Percentiles rank a stretch among this genome's conserved stretches.
Conservation (phyloP, 2,329 filamentous ascomycete species). For the Trichoderma semiorbis region DNA sequence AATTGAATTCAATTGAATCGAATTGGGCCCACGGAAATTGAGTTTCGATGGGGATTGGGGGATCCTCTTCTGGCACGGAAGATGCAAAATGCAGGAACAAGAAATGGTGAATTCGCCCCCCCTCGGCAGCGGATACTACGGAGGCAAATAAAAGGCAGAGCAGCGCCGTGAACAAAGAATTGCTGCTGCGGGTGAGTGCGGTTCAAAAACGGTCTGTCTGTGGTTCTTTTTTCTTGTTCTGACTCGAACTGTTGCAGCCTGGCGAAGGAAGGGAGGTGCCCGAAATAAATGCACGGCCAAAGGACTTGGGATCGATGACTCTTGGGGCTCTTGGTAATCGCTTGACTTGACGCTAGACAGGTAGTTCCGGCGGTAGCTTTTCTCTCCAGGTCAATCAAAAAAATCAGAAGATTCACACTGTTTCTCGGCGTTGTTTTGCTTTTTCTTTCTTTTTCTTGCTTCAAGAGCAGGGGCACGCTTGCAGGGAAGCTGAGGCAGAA, state of each 20-base stretch:
- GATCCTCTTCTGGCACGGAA: background rate
- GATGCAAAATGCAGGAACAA: conserved; percentile 1
- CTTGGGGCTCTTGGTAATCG: background rate
- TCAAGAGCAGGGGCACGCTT: background rate
- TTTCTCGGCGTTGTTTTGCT: background rate
- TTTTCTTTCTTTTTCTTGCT: background rate
- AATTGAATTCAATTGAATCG: background rate
- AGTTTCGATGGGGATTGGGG: background rate
- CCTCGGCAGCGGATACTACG: background rate
- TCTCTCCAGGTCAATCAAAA: background rate
- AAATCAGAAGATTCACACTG: background rate
- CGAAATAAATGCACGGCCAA: background rate
- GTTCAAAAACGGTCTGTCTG: background rate
- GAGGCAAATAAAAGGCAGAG: background rate
- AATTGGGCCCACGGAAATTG: background rate
- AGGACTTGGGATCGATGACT: background rate
- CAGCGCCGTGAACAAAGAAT: background rate
- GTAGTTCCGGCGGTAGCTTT: background rate
- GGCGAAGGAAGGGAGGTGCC: background rate
- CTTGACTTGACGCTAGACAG: background rate
- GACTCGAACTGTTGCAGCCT: background rate
- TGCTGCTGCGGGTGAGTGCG: background rate
- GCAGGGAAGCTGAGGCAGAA: background rate
- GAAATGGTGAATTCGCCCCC: background rate
- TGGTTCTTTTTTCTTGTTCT: background rate